Percentiles rank a stretch among this genome's conserved stretches.
These are phyloP conservation scores for Solanum commersonii DNA, from an alignment of 257 asterid species.

Conservation along the genomic window DNA sequence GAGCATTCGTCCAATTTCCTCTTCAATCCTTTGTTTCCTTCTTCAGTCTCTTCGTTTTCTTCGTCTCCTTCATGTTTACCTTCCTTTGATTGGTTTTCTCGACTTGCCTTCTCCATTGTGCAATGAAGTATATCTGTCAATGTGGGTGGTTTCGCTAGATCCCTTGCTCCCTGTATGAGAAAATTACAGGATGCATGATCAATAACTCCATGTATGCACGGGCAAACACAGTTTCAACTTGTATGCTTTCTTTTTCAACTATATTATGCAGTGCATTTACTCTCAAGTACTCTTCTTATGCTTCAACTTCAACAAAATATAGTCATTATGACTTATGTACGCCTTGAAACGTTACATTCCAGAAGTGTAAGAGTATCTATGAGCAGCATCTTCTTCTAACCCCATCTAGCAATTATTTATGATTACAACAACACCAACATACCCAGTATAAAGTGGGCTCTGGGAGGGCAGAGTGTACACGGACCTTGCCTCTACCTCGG, in stretches of 20 bases:
- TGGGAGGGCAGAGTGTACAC: not conserved
- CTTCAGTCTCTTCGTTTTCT: constrained; percentile 15
- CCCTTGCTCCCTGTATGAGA: constrained; percentile 59
- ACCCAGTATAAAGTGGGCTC: not conserved
- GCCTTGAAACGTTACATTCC: not conserved
- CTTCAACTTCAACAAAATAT: not conserved
- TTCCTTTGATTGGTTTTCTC: constrained; percentile 7
- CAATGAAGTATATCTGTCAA: constrained; percentile 56
- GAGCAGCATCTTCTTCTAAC: not conserved
- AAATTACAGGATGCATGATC: not conserved
- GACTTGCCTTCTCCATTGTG: constrained; percentile 37
- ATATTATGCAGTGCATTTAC: not conserved
- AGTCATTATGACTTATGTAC: not conserved
- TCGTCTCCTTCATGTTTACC: constrained; percentile 8
- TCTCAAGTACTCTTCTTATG: not conserved
- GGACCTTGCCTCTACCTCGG: not conserved
- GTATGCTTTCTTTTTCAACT: not conserved
- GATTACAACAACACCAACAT: not conserved
- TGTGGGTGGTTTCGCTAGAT: constrained; percentile 60
- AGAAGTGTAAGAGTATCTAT: not conserved
- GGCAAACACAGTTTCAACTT: not conserved
- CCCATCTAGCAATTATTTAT: no score
- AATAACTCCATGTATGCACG: not conserved
- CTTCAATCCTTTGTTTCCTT: constrained; percentile 44
- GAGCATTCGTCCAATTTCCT: constrained; percentile 55